phyloP scores from a whole-genome alignment of 2,329 filamentous ascomycete species.

The Coniella lustricola region DNA sequence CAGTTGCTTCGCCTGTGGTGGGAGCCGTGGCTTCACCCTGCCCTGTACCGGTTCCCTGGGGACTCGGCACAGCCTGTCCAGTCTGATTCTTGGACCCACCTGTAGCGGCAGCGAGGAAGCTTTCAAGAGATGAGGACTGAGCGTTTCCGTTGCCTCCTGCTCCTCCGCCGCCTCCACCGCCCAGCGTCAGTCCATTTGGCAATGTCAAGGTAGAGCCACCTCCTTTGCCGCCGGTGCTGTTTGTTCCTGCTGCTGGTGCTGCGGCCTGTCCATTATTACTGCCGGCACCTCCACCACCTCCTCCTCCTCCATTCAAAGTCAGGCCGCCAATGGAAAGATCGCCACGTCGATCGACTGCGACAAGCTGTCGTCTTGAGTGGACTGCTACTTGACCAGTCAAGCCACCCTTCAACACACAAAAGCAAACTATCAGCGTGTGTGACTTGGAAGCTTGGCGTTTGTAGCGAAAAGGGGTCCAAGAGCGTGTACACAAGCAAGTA shows the following conservation, averaged over 20 bases:
- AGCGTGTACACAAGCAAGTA: too few relatives aligned
- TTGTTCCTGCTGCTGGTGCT: constrained; percentile 1
- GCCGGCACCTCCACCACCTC: constrained; percentile 2
- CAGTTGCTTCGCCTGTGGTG: background rate
- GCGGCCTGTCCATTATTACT: background rate
- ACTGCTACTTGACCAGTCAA: constrained; percentile 5
- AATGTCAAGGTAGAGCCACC: background rate
- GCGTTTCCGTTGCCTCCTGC: background rate
- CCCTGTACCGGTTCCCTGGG: background rate
- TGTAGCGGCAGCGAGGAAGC: constrained; percentile 6
- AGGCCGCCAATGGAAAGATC: constrained; percentile 9
- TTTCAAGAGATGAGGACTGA: constrained; percentile 3
- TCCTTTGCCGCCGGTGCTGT: background rate
- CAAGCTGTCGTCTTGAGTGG: background rate
- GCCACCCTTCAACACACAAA: too few relatives aligned
- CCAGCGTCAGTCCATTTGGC: constrained; percentile 2
- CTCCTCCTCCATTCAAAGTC: constrained; percentile 9
- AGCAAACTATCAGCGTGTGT: too few relatives aligned
- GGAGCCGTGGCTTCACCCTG: background rate
- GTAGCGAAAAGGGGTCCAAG: too few relatives aligned
- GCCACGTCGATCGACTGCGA: constrained; percentile 3
- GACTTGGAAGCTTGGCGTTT: too few relatives aligned
- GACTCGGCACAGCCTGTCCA: background rate
- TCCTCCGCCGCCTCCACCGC: constrained; percentile 2
- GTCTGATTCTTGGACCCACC: constrained; percentile 9